phyloP scores from a whole-genome alignment of 345 rosid genomes.

The Pistacia vera region DNA sequence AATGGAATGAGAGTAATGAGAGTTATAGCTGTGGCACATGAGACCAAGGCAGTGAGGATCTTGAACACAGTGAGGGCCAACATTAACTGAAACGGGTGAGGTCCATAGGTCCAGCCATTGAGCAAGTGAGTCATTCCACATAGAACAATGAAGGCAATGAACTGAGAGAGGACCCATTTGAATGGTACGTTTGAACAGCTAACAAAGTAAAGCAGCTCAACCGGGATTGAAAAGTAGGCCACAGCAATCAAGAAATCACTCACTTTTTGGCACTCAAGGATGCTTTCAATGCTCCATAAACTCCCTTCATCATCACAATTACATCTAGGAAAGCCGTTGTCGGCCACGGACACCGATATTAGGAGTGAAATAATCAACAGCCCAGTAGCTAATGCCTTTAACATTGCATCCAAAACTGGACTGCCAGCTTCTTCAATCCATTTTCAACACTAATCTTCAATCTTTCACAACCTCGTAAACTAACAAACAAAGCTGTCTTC shows the following conservation, averaged over 20 bases:
- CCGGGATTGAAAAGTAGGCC: conserved; percentile 93
- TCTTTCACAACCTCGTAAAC: conserved; percentile 14
- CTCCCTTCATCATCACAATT: conserved; percentile 92
- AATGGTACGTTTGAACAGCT: conserved; percentile 95
- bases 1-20: conserved; percentile 87
- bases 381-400: conserved; percentile 56
- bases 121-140: conserved; percentile 98
- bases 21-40: conserved; percentile 94
- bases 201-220: conserved; percentile 91
- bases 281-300: conserved; percentile 78
- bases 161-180: conserved; percentile 94
- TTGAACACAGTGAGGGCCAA: conserved; percentile 90
- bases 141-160: conserved; percentile 95
- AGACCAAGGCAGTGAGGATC: conserved; percentile 90
- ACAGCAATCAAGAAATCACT: conserved; percentile 95
- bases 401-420: conserved; percentile 56
- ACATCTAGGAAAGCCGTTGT: conserved; percentile 56
- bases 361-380: conserved; percentile 51
- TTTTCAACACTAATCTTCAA: conserved; percentile 9
- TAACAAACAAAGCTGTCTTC: conserved; percentile 9
- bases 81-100: conserved; percentile 85
- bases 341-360: conserved; percentile 37
- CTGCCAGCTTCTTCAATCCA: conserved; percentile 45
- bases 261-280: conserved; percentile 76
- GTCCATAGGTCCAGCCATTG: conserved; percentile 88